These are phyloP conservation scores for Martensiomyces pterosporus DNA, from an alignment of 192 early-diverging fungal genomes.

Conservation along the genomic window DNA sequence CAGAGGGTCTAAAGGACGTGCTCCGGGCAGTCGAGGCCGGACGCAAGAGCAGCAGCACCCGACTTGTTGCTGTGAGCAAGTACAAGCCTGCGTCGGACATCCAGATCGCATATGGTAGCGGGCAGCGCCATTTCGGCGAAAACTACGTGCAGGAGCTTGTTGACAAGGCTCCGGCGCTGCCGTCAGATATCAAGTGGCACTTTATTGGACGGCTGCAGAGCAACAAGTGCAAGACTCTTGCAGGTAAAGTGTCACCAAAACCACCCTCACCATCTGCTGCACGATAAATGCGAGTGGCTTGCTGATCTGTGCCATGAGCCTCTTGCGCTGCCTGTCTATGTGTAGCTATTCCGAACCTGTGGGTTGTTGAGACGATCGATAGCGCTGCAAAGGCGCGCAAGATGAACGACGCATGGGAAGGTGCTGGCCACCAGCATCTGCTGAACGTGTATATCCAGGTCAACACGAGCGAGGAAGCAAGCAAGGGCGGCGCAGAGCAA, in stretches of 20 bases:
- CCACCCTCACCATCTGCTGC: too few relatives aligned
- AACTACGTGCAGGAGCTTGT: conserved; percentile 95
- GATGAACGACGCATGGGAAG: conserved; percentile 71
- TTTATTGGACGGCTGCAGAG: conserved; percentile 95
- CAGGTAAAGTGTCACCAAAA: too few relatives aligned
- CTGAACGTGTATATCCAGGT: conserved; percentile 89
- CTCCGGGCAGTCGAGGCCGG: neutral
- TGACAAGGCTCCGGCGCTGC: conserved; percentile 78
- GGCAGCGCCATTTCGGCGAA: conserved; percentile 95
- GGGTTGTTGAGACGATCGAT: conserved; percentile 90
- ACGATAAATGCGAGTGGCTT: too few relatives aligned
- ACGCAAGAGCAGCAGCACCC: conserved; percentile 22
- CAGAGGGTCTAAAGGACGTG: conserved; percentile 8
- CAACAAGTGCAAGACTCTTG: conserved; percentile 93
- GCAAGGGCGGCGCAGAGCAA: conserved; percentile 73
- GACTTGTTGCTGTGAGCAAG: conserved; percentile 93
- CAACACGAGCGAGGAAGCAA: conserved; percentile 90
- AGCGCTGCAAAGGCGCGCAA: conserved; percentile 75
- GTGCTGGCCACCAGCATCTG: conserved; percentile 43
- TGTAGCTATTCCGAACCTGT: conserved; percentile 77
- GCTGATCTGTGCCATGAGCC: too few relatives aligned
- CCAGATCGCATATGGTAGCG: conserved; percentile 66
- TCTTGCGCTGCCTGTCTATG: too few relatives aligned
- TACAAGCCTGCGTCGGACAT: conserved; percentile 84
- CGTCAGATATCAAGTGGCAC: conserved; percentile 92